Evolutionary conservation across 768 basidiomycete species (phyloP).

Genomic region (Leccinum obscurum): DNA sequence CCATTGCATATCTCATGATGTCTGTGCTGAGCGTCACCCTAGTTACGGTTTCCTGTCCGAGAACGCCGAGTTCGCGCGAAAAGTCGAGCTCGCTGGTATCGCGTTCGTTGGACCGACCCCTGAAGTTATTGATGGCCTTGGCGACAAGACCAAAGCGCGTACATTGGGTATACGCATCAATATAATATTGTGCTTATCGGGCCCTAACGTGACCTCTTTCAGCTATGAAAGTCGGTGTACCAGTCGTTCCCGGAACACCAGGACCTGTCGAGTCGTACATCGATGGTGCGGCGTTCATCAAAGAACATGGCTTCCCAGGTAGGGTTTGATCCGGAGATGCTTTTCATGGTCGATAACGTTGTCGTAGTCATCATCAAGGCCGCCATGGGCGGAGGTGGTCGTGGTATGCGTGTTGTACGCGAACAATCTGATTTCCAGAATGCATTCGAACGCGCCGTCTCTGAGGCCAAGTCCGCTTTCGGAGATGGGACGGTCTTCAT

Average conservation of each 20-base stretch:
- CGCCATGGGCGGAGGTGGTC: slow-evolving; percentile 97
- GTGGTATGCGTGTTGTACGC: slow-evolving; percentile 98
- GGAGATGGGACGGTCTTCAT: slow-evolving; percentile 99
- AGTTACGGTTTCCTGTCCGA: slow-evolving; percentile 98
- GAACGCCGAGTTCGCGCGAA: slow-evolving; percentile 95
- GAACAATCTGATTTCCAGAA: slow-evolving; percentile 90
- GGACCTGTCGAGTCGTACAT: slow-evolving; percentile 81
- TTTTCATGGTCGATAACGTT: slow-evolving; percentile 7
- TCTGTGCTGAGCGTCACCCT: slow-evolving; percentile 9
- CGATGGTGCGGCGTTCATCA: slow-evolving; percentile 85
- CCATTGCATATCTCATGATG: not conserved
- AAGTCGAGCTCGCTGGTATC: slow-evolving; percentile 96
- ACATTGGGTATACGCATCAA: slow-evolving; percentile 59
- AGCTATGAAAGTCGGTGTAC: slow-evolving; percentile 91
- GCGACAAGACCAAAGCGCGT: slow-evolving; percentile 98
- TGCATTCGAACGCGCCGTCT: slow-evolving; percentile 88
- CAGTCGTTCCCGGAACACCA: slow-evolving; percentile 98
- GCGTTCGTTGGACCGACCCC: slow-evolving; percentile 96
- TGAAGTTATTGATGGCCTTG: slow-evolving; percentile 94
- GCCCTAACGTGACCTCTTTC: slow-evolving; percentile 9
- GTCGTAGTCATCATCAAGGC: slow-evolving; percentile 95
- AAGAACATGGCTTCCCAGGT: slow-evolving; percentile 96
- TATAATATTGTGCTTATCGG: not conserved
- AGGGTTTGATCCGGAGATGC: slow-evolving; percentile 14
- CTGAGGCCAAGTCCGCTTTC: slow-evolving; percentile 95